Evolutionary conservation across 2,329 filamentous ascomycete genomes (phyloP), one percentile per base, ranked within the genome.

Genomic region (Aplosporella prunicola): DNA sequence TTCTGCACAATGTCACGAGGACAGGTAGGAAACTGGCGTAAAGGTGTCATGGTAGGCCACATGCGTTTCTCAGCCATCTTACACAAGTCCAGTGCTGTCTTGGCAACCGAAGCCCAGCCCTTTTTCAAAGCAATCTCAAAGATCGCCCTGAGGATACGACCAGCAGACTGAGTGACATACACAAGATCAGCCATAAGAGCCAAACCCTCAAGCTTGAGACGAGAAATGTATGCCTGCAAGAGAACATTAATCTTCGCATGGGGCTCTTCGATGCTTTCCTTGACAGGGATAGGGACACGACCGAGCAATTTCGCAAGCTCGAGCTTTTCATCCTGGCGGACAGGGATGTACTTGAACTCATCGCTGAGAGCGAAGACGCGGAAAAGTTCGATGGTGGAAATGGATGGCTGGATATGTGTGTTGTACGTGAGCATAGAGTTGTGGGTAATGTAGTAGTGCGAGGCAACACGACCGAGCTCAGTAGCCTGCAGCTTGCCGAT

Each of bases 21-120:
- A 53, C 87, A 94, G 25, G 68, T 66, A 3, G 82, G 76, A 55
- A 98, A 98, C 53, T 98, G 91, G 37, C 91, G 78, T 20, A 98
- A 69, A 9, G 93, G 91, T 24, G 86, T 85, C 91, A 96, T 98
- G 5, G 89, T 96, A 10, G 89, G 88, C 91, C 91, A 98, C 93
- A 98, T 98, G 33, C 93, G 76, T 70, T 94, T 94, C 67, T 98
- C 91, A 0, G 89, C 91, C 86, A 94, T 96, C 67, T 98, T 98
- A 66, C 93, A 98, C 36, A 98, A 72, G 51, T 94, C 85, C 27
- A 98, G 69, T 1, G 91, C 88, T 44, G 82, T 86, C 65, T 91
- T 94, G 7, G 91, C 85, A 3, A 96, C 91, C 11, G 79, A 81
- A 1, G 91, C 78, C 89, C 89, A 98, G 22, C 89, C 89, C 62